Base-by-base conservation (phyloP, 768 basidiomycete genomes). In the Pleurotus ostreatus region DNA sequence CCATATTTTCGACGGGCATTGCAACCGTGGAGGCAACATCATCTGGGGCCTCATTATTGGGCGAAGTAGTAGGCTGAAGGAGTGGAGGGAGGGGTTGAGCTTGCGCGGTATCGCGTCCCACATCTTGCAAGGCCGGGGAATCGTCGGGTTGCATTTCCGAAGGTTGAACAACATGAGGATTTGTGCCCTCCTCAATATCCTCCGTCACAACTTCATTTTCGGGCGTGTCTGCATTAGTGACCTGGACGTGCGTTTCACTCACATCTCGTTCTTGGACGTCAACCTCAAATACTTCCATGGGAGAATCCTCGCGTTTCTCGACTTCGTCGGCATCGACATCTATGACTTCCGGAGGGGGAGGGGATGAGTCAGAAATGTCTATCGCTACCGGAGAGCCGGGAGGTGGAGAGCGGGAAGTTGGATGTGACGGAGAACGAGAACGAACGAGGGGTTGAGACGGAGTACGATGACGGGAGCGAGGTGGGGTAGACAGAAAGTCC, bases 381-480 rank as follows among this genome's bases (percentile, higher is more conserved):
- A 58, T 60, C n/a, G 51, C 38, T 4, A 23, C 49, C 5, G 57
- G 48, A 9, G 61, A 58, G 2, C 26, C 48, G 8, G 59, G 34
- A 44, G 55, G 25, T 60, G 43, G 58, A 46, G 9, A 59, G 51
- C 55, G 57, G 46, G 44, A 51, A 56, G 39, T 47, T 18, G 40
- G 52, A 53, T 30, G 40, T 44, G 26, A 53, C 12, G 59, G 45
- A 30, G 63, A 47, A 39, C 56, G 53, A 26, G 65, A 49, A 15
- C 41, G 43, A 15, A 49, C 51, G 5, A 54, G 57, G 43, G 61
- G 45, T 55, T 55, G 61, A 51, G 57, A 51, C 46, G 61, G 45
- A 25, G 63, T 49, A 26, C 46, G 37, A 41, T 60, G 49, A 54
- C 40, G 62, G 11, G 64, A 63, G 16, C 25, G 46, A 9, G 56